A percentile compares a stretch with the other conserved stretches of the same genome.
These are phyloP conservation scores for Sherardia arvensis DNA, from an alignment of 257 asterid species.

Conservation along the genomic window DNA sequence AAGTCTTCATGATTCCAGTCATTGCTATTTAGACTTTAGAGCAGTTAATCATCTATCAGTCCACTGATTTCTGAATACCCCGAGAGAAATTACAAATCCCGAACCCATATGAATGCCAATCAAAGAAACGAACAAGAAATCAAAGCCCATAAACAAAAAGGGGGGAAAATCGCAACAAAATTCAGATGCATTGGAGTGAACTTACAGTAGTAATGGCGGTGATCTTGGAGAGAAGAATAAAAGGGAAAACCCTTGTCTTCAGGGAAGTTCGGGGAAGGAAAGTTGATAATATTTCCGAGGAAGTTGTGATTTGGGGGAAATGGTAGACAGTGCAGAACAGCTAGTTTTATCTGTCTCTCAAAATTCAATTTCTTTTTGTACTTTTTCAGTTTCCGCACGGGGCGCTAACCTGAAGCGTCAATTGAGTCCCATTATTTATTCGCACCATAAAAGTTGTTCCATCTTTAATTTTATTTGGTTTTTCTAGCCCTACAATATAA, in stretches of 20 bases:
- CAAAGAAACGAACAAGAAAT: background rate
- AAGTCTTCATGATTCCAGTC: background rate
- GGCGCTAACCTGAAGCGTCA: constrained; percentile 17
- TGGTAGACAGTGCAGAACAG: constrained; percentile 37
- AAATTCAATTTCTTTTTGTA: background rate
- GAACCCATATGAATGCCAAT: background rate
- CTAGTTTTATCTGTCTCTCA: constrained; percentile 25
- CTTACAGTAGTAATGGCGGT: background rate
- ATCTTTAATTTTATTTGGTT: too few relatives aligned
- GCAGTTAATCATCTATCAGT: background rate
- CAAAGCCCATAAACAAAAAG: background rate
- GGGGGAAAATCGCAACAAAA: background rate
- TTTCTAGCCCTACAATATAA: too few relatives aligned
- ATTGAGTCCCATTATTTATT: background rate
- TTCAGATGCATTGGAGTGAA: background rate
- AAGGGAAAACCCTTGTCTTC: constrained; percentile 1
- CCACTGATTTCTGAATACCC: background rate
- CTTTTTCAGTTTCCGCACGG: constrained; percentile 25
- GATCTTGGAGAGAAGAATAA: background rate
- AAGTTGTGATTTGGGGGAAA: background rate
- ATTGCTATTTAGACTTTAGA: background rate
- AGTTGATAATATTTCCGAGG: background rate
- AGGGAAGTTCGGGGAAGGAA: constrained; percentile 8
- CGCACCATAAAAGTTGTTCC: too few relatives aligned
- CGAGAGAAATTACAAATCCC: too few relatives aligned